phyloP scores from a whole-genome alignment of 2,329 filamentous ascomycete genomes.

The Phialophora tarda region DNA sequence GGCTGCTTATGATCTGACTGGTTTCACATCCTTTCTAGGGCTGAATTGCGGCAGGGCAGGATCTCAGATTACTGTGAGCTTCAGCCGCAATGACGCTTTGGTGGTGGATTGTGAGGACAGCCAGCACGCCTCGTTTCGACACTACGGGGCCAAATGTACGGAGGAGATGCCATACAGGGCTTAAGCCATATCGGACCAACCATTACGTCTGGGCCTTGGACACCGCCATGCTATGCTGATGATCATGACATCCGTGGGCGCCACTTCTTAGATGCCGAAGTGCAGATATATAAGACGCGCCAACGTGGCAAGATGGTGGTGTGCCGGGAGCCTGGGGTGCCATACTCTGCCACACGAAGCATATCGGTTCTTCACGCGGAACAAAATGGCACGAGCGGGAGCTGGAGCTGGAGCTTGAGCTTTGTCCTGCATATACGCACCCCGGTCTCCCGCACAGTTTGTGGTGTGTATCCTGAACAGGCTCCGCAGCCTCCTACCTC shows the following conservation, averaged over 20 bases:
- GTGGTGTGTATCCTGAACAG: background rate
- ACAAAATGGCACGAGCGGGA: background rate
- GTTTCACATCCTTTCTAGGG: slow-evolving; percentile 9
- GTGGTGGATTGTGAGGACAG: background rate
- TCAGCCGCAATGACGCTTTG: slow-evolving; percentile 16
- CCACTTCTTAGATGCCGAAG: background rate
- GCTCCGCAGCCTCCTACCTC: slow-evolving; percentile 2
- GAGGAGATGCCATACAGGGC: background rate
- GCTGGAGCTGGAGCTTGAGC: background rate
- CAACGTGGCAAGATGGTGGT: background rate
- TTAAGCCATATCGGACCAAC: background rate
- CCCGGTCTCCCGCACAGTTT: background rate
- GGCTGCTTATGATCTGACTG: slow-evolving; percentile 2
- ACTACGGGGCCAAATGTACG: background rate
- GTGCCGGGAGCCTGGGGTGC: background rate
- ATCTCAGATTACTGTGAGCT: slow-evolving; percentile 1
- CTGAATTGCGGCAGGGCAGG: slow-evolving; percentile 3
- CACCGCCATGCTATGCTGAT: slow-evolving; percentile 6
- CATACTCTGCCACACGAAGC: background rate
- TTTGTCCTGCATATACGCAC: slow-evolving; percentile 6
- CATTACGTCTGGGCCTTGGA: background rate
- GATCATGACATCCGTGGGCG: slow-evolving; percentile 2
- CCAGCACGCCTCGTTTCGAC: background rate
- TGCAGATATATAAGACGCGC: slow-evolving; percentile 1
- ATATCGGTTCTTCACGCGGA: background rate